Conservation (phyloP, 2,329 filamentous ascomycete species). For the Diplodia scrobiculata region DNA sequence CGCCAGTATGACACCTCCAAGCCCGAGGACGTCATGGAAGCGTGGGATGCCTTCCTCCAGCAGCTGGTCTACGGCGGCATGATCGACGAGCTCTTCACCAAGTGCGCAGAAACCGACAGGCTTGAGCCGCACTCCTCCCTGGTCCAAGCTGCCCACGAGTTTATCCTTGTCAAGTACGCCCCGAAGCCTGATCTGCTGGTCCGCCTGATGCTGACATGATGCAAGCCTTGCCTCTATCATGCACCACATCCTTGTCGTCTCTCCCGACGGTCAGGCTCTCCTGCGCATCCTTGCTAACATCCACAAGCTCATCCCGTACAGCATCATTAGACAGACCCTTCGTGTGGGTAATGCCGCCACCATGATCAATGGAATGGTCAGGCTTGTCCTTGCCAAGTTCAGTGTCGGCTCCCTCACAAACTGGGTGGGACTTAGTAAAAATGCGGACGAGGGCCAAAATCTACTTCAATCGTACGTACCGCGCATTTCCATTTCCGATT, state of each 20-base stretch:
- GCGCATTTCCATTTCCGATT: too few species aligned
- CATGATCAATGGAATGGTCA: slow-evolving; percentile 77
- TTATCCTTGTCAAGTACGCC: slow-evolving; percentile 69
- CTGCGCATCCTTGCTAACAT: slow-evolving; percentile 70
- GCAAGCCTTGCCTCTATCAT: slow-evolving; percentile 69
- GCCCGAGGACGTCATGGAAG: slow-evolving; percentile 62
- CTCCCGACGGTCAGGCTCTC: slow-evolving; percentile 73
- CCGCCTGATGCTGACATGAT: not conserved
- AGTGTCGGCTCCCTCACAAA: slow-evolving; percentile 74
- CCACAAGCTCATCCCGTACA: slow-evolving; percentile 71
- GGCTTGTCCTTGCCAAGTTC: slow-evolving; percentile 73
- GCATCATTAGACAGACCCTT: slow-evolving; percentile 70
- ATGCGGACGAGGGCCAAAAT: slow-evolving; percentile 78
- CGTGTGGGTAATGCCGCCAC: slow-evolving; percentile 76
- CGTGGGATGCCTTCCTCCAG: slow-evolving; percentile 68
- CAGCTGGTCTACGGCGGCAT: slow-evolving; percentile 69
- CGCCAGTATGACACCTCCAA: slow-evolving; percentile 60
- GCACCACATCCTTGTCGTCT: slow-evolving; percentile 72
- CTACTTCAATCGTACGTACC: slow-evolving; percentile 62
- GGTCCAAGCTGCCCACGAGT: slow-evolving; percentile 66
- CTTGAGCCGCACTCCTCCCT: slow-evolving; percentile 65
- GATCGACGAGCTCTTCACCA: slow-evolving; percentile 65
- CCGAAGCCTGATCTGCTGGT: not conserved
- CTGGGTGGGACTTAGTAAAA: slow-evolving; percentile 73
- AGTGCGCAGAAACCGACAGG: slow-evolving; percentile 61